Conservation (phyloP, 2,329 filamentous ascomycete genomes). For the Pyrenophora seminiperda region DNA sequence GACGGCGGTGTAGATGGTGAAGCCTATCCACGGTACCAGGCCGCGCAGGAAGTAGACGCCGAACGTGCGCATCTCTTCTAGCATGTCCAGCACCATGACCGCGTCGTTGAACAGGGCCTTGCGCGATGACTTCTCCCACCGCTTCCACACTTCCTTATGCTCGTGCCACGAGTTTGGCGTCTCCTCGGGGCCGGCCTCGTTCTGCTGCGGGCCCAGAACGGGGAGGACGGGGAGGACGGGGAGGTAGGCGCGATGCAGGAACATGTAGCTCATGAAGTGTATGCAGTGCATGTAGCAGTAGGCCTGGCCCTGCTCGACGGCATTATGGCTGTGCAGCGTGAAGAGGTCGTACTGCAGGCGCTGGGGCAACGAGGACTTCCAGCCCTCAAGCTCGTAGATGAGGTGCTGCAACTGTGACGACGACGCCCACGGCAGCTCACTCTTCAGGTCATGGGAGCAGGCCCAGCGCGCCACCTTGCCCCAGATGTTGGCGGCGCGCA, state of each 20-base stretch:
- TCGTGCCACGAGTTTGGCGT: constrained; percentile 41
- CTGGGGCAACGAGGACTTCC: constrained; percentile 44
- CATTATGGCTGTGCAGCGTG: constrained; percentile 49
- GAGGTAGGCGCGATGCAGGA: constrained; percentile 49
- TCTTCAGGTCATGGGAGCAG: constrained; percentile 45
- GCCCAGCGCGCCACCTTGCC: constrained; percentile 51
- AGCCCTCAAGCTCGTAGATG: constrained; percentile 42
- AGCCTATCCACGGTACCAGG: constrained; percentile 50
- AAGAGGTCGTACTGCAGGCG: constrained; percentile 48
- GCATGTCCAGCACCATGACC: constrained; percentile 48
- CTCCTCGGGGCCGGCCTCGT: constrained; percentile 34
- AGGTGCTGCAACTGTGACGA: constrained; percentile 46
- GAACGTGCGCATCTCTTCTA: constrained; percentile 50
- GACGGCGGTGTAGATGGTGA: constrained; percentile 50
- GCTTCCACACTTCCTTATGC: constrained; percentile 43
- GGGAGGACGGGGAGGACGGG: constrained; percentile 48
- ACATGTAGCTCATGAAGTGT: constrained; percentile 51
- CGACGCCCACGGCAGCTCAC: constrained; percentile 45
- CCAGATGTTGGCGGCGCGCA: constrained; percentile 50
- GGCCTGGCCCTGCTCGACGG: constrained; percentile 50
- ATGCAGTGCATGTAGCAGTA: constrained; percentile 52
- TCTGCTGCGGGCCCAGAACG: constrained; percentile 44
- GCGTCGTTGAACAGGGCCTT: constrained; percentile 46
- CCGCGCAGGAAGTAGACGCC: constrained; percentile 49
- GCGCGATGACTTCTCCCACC: constrained; percentile 46